phyloP scores from a whole-genome alignment of 345 rosid species.

The Leavenworthia alabamica region DNA sequence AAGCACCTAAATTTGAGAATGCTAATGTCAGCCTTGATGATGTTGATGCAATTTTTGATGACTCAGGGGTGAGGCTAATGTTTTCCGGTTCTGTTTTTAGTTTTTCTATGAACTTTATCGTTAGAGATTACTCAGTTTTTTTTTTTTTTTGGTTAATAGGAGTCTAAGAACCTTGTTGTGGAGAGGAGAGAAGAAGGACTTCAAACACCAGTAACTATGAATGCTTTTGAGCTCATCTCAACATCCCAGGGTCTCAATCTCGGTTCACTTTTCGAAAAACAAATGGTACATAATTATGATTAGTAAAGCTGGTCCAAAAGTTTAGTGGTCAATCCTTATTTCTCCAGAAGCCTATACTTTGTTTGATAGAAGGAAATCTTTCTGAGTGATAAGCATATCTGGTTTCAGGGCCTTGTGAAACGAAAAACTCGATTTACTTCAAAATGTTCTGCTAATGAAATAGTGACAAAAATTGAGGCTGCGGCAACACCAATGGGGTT shows the following conservation, averaged over 20 bases:
- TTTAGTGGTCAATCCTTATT: neutral
- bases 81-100: neutral
- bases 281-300: conserved; percentile 51
- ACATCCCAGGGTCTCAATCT: conserved; percentile 98
- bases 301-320: neutral
- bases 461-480: conserved; percentile 80
- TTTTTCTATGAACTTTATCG: neutral
- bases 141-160: conserved; percentile 42
- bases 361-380: conserved; percentile 2
- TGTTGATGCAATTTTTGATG: conserved; percentile 75
- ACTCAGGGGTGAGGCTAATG: conserved; percentile 51
- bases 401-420: conserved; percentile 76
- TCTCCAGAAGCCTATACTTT: neutral
- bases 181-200: conserved; percentile 77
- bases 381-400: conserved; percentile 13
- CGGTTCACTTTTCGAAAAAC: conserved; percentile 84
- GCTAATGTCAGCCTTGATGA: conserved; percentile 72
- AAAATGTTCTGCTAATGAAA: conserved; percentile 74
- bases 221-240: conserved; percentile 96
- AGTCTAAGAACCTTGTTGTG: conserved; percentile 67
- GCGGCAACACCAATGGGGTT: conserved; percentile 89
- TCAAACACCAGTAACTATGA: conserved; percentile 73
- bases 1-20: conserved; percentile 73
- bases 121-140: conserved; percentile 21
- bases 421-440: conserved; percentile 93